phyloP scores from a whole-genome alignment of 768 basidiomycete genomes.

The Floccularia luteovirens region DNA sequence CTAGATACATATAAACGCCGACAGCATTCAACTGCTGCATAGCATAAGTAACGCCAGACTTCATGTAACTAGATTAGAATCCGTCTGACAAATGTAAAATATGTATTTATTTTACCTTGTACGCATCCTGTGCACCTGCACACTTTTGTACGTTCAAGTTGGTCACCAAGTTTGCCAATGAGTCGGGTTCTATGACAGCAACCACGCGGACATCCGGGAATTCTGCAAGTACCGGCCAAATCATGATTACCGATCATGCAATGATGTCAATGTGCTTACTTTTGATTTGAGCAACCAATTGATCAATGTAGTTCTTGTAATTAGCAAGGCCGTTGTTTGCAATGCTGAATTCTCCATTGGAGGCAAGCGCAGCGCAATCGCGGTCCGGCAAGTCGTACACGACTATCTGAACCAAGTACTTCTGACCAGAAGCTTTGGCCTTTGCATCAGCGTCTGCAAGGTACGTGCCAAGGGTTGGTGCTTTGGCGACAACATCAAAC shows the following conservation, averaged over 20 bases:
- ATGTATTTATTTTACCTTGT: constrained; percentile 25
- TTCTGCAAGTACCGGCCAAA: constrained; percentile 17
- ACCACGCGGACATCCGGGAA: constrained; percentile 57
- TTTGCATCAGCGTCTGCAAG: constrained; percentile 45
- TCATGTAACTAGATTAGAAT: neutral
- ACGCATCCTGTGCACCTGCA: constrained; percentile 41
- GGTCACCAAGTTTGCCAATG: constrained; percentile 62
- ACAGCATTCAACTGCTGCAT: constrained; percentile 46
- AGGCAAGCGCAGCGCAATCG: constrained; percentile 59
- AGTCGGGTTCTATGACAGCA: constrained; percentile 62
- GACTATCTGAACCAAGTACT: constrained; percentile 43
- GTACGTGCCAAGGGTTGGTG: constrained; percentile 45
- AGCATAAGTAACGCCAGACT: constrained; percentile 46
- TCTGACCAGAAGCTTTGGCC: constrained; percentile 34
- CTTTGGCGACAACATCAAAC: constrained; percentile 52
- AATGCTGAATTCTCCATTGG: constrained; percentile 59
- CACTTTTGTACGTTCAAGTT: constrained; percentile 56
- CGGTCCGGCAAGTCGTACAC: constrained; percentile 59
- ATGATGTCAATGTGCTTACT: constrained; percentile 19
- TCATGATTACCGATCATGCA: neutral
- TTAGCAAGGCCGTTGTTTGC: constrained; percentile 47
- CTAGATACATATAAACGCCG: constrained; percentile 55
- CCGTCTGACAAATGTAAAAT: neutral
- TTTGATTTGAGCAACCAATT: constrained; percentile 48
- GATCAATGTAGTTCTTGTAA: constrained; percentile 56